Base-by-base conservation (phyloP, 495 filamentous ascomycete genomes). In the Parachaetomium inaequale region DNA sequence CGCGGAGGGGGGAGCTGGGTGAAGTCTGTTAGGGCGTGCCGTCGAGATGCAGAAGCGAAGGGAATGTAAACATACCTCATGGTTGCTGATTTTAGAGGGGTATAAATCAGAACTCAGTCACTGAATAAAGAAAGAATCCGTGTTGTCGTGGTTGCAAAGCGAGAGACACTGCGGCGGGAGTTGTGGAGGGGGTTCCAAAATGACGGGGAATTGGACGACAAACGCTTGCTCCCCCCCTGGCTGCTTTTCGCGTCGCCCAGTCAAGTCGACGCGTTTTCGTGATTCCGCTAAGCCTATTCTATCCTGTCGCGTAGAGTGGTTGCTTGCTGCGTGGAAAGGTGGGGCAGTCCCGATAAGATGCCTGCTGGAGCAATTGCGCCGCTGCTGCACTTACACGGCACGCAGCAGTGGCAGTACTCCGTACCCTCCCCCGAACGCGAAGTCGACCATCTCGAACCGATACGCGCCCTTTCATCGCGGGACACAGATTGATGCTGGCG, bases 1-100 rank as follows among this genome's bases (percentile, higher is more conserved):
- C 82, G 75, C 88, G 88, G 57, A 96, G 84, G 71, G 92, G 92
- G 73, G 91, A 92, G 81, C 91, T 80, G 50, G 1, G 28, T 31
- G 2, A n/a, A 40, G 14, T 32, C 8, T 32, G 50, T 52, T 15
- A 63, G 57, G 34, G 28, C 17, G 0, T 46, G 15, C 58, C 25
- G 26, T 3, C 14, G 21, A 11, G 8, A 32, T 14, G 25, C 1
- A 31, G 32, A 36, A 23, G 36, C 36, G 36, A 15, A 15, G 5
- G 36, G 14, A 12, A 63, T 32, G 28, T 51, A 42, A 8, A 57
- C 67, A 63, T 67, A 72, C 78, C 77, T 78, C 78, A 80, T 80
- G 61, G 26, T 73, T 55, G 63, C 59, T 45, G 40, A 53, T 21
- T 28, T 19, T 15, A 8, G 25, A 21, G 19, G n/a, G n/a, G n/a